A percentile compares a stretch with the other conserved stretches of the same genome.
Conservation (phyloP, 352 stramenopile species). For the Phytophthora niederhauseri region DNA sequence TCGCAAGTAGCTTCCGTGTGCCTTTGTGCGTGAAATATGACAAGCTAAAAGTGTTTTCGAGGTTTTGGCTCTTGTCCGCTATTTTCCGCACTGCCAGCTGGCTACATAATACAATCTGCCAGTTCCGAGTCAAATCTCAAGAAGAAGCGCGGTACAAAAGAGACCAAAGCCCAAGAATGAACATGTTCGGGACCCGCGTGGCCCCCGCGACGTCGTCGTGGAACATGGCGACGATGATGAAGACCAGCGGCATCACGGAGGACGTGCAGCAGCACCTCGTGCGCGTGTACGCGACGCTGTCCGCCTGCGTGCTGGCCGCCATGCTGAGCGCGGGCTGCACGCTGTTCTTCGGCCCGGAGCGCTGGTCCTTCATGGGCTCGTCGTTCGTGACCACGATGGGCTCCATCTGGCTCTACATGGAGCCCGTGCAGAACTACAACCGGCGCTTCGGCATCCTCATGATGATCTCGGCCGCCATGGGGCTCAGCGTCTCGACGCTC, state of each 20-base stretch:
- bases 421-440: slow-evolving; percentile 57
- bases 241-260: slow-evolving; percentile 70
- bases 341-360: slow-evolving; percentile 43
- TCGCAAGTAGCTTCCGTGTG: slow-evolving; percentile 2
- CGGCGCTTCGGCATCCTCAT: slow-evolving; percentile 76
- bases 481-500: slow-evolving; percentile 73
- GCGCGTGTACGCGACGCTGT: slow-evolving; percentile 74
- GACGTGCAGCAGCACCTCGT: slow-evolving; percentile 74
- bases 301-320: slow-evolving; percentile 60
- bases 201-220: slow-evolving; percentile 34
- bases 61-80: neutral
- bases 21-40: slow-evolving; percentile 1
- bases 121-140: slow-evolving; percentile 22
- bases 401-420: slow-evolving; percentile 66
- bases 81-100: neutral
- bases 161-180: slow-evolving; percentile 15
- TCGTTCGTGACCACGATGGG: slow-evolving; percentile 55
- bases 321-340: slow-evolving; percentile 50
- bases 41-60: neutral
- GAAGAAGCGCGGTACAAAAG: slow-evolving; percentile 13
- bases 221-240: slow-evolving; percentile 67
- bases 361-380: slow-evolving; percentile 49
- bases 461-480: slow-evolving; percentile 67
- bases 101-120: neutral
- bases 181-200: slow-evolving; percentile 38